Evolutionary conservation across 805 yeast genomes (phyloP).

Genomic region (Myxozyma melibiosi): DNA sequence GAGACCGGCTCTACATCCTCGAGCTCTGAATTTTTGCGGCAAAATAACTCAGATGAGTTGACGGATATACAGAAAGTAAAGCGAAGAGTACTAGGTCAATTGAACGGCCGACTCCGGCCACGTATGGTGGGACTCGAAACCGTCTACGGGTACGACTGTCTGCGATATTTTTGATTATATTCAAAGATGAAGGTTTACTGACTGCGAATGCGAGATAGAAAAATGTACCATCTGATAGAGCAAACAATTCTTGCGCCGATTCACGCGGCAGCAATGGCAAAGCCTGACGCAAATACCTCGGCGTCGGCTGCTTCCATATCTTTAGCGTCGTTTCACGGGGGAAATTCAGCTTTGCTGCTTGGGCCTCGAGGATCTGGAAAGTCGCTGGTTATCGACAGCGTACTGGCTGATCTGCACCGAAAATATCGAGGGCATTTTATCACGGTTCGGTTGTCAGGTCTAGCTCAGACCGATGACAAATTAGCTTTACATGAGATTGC

Average conservation of each 20-base stretch:
- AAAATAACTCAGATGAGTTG: no score
- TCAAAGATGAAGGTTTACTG: neutral
- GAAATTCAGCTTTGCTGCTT: conserved; percentile 75
- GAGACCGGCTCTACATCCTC: no score
- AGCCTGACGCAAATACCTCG: neutral
- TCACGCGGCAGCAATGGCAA: neutral
- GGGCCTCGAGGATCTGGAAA: conserved; percentile 86
- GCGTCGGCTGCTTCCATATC: conserved; percentile 5
- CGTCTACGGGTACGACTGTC: conserved; percentile 13
- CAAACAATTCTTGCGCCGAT: conserved; percentile 25
- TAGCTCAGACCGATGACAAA: conserved; percentile 71
- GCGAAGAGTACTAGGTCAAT: conserved; percentile 24
- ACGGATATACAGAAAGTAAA: conserved; percentile 14
- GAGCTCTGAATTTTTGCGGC: no score
- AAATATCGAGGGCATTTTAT: conserved; percentile 55
- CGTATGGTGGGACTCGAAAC: conserved; percentile 30
- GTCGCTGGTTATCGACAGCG: conserved; percentile 60
- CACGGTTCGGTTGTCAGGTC: conserved; percentile 66
- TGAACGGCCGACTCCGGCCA: conserved; percentile 21
- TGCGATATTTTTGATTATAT: neutral
- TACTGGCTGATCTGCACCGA: conserved; percentile 50
- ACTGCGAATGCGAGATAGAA: conserved; percentile 37
- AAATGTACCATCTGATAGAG: conserved; percentile 48
- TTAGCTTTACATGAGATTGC: conserved; percentile 85
- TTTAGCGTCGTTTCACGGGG: conserved; percentile 49